Evolutionary conservation across 371 early-diverging fungal species (phyloP).

Genomic region (Actinomortierella wolfii): DNA sequence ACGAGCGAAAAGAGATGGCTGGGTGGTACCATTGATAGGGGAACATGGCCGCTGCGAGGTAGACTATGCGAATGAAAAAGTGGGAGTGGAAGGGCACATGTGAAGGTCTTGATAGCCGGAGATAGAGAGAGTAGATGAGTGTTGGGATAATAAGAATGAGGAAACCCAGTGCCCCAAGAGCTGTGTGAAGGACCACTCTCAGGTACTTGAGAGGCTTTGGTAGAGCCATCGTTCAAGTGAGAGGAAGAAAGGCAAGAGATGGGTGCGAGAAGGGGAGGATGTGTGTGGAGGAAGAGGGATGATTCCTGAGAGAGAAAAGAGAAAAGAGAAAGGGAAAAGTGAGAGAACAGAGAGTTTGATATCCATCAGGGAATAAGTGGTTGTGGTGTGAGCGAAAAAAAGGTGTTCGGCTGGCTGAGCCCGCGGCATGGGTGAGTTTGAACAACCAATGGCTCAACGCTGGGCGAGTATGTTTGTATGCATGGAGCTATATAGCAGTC

Average conservation of each 20-base stretch:
- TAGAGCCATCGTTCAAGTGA: slow-evolving; percentile 17
- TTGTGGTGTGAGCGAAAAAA: no score
- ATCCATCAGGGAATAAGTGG: no score
- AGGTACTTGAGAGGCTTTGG: slow-evolving; percentile 42
- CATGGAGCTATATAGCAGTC: no score
- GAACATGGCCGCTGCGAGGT: slow-evolving; percentile 44
- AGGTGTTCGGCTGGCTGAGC: no score
- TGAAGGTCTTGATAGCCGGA: slow-evolving; percentile 21
- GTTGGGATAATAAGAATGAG: slow-evolving; percentile 35
- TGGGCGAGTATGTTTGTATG: no score
- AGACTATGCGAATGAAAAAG: slow-evolving; percentile 35
- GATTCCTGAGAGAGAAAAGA: not conserved
- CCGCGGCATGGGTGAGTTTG: no score
- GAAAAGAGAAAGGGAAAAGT: not conserved
- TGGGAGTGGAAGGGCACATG: slow-evolving; percentile 39
- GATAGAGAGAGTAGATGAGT: slow-evolving; percentile 19
- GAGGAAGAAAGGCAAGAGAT: not conserved
- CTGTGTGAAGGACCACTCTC: slow-evolving; percentile 22
- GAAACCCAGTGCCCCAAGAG: slow-evolving; percentile 30
- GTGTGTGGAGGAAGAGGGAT: slow-evolving; percentile 1
- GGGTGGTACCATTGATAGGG: slow-evolving; percentile 44
- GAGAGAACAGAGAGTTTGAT: not conserved
- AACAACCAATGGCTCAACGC: no score
- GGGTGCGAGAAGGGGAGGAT: not conserved
- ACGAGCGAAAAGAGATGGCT: slow-evolving; percentile 25